Evolutionary conservation across 2,329 filamentous ascomycete genomes (phyloP).

Genomic region (Exophiala bonariae): DNA sequence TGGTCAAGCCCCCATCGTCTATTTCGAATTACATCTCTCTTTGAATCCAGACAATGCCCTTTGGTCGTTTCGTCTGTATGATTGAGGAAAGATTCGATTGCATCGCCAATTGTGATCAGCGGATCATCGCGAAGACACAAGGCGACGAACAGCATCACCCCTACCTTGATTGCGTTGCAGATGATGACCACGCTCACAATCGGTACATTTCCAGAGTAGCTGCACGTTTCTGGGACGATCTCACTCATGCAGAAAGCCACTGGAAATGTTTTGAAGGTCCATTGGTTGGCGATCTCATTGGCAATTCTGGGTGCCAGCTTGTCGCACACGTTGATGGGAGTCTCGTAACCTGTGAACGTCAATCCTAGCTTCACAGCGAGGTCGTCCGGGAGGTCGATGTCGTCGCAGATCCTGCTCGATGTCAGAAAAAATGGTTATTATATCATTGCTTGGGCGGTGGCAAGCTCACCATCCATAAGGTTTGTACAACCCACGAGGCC

Average conservation of each 20-base stretch:
- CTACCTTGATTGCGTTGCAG: conserved; percentile 22
- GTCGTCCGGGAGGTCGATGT: too few species aligned
- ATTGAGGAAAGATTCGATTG: conserved; percentile 31
- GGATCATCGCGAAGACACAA: conserved; percentile 21
- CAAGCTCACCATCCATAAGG: too few species aligned
- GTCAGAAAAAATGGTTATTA: background rate
- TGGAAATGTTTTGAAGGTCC: conserved; percentile 10
- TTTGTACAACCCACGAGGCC: too few species aligned
- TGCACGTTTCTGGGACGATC: conserved; percentile 17
- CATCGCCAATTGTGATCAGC: conserved; percentile 33
- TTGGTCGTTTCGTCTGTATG: conserved; percentile 32
- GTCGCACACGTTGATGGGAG: conserved; percentile 9
- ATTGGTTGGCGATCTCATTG: conserved; percentile 9
- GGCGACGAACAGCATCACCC: conserved; percentile 22
- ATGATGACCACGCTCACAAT: conserved; percentile 24
- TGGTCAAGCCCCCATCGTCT: conserved; percentile 2
- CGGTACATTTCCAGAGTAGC: conserved; percentile 24
- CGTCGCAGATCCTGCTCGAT: conserved; percentile 15
- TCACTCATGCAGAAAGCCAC: conserved; percentile 24
- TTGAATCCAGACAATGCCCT: conserved; percentile 27
- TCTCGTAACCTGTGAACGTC: conserved; percentile 8
- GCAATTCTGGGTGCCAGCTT: conserved; percentile 11
- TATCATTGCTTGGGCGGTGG: background rate
- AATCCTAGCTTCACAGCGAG: background rate
- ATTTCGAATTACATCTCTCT: conserved; percentile 6